phyloP scores from a whole-genome alignment of 768 basidiomycete species.

The Rhodotorula toruloides region DNA sequence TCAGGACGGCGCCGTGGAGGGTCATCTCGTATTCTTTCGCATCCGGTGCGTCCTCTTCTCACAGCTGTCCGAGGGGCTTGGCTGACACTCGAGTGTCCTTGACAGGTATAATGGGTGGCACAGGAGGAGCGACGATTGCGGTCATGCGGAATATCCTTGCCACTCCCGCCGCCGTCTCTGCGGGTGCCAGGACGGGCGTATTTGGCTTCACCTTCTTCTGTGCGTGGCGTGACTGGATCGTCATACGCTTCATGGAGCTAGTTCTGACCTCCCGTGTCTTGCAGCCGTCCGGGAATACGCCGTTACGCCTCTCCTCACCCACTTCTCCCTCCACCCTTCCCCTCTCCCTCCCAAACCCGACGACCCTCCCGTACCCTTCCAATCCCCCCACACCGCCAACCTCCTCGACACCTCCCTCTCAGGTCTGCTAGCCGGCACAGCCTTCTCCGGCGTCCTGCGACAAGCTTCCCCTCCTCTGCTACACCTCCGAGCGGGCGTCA shows the following conservation, averaged over 20 bases:
- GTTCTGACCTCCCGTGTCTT: background rate
- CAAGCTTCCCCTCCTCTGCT: background rate
- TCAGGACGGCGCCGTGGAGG: slow-evolving; percentile 24
- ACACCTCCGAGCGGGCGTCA: slow-evolving; percentile 29
- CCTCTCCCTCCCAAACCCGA: background rate
- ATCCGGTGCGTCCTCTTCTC: slow-evolving; percentile 5
- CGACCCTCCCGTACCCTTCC: background rate
- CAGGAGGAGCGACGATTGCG: slow-evolving; percentile 34
- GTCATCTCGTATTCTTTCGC: slow-evolving; percentile 19
- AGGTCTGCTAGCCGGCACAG: slow-evolving; percentile 19
- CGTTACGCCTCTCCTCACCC: slow-evolving; percentile 17
- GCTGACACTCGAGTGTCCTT: background rate
- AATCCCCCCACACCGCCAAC: slow-evolving; percentile 20
- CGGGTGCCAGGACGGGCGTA: slow-evolving; percentile 26
- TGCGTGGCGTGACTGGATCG: background rate
- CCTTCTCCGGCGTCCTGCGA: slow-evolving; percentile 32
- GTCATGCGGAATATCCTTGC: slow-evolving; percentile 33
- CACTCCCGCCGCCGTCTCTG: slow-evolving; percentile 40
- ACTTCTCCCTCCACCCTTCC: slow-evolving; percentile 14
- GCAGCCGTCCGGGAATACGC: slow-evolving; percentile 33
- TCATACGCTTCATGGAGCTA: background rate
- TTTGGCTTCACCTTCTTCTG: slow-evolving; percentile 42
- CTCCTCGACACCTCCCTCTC: slow-evolving; percentile 26
- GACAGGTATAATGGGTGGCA: slow-evolving; percentile 25
- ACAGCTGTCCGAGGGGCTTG: rapidly evolving